Percentiles rank a stretch among this genome's conserved stretches.
phyloP scores from a whole-genome alignment of 1,284 basidiomycete genomes.

The Ustilago vetiveriae region DNA sequence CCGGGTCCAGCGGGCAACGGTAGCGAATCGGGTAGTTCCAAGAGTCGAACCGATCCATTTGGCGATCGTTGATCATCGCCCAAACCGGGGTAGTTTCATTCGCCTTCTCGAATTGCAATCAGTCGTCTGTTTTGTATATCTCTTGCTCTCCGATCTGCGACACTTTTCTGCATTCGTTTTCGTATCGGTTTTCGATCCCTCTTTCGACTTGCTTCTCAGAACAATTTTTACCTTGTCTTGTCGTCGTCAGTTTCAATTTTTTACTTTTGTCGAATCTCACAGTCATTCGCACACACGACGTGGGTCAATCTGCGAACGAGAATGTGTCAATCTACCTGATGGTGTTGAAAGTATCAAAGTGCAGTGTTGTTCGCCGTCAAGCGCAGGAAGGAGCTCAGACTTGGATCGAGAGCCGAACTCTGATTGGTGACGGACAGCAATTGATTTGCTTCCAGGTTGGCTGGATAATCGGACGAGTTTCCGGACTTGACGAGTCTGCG shows the following conservation, averaged over 20 bases:
- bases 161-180: too few species aligned
- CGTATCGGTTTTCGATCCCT: not conserved
- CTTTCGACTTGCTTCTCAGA: not conserved
- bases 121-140: not conserved
- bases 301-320: too few species aligned
- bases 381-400: slow-evolving; percentile 10
- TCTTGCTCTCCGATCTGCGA: too few species aligned
- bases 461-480: slow-evolving; percentile 19
- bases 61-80: slow-evolving; percentile 23
- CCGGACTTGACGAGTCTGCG: slow-evolving; percentile 20
- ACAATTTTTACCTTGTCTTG: slow-evolving; percentile 1
- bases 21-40: slow-evolving; percentile 34
- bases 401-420: slow-evolving; percentile 12
- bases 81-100: too few species aligned
- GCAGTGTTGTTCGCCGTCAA: too few species aligned
- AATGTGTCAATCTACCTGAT: too few species aligned
- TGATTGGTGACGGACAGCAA: slow-evolving; percentile 17
- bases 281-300: too few species aligned
- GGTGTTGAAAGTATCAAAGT: too few species aligned
- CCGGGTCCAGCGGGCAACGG: slow-evolving; percentile 34
- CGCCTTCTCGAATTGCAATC: too few species aligned
- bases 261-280: slow-evolving; percentile 3
- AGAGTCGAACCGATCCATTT: slow-evolving; percentile 44
- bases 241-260: not conserved
- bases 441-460: slow-evolving; percentile 19